Evolutionary conservation across 192 early-diverging fungal genomes (phyloP).

Genomic region (Backusella luteola): DNA sequence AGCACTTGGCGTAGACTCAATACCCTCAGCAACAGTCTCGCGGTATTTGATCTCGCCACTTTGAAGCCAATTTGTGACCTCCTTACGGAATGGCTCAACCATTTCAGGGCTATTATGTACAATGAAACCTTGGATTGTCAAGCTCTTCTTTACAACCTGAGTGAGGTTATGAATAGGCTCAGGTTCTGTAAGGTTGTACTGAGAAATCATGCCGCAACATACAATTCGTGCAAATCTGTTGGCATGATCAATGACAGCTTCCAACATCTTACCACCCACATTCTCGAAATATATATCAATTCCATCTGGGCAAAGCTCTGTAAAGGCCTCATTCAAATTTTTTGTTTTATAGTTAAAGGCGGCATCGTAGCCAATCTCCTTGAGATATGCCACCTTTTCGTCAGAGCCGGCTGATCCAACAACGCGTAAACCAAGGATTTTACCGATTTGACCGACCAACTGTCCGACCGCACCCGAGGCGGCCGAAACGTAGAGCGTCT

Average conservation of each 20-base stretch:
- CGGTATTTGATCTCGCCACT: constrained; percentile 62
- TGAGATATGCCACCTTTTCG: constrained; percentile 76
- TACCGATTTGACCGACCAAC: constrained; percentile 77
- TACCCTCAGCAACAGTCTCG: constrained; percentile 56
- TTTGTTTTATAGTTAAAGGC: constrained; percentile 94
- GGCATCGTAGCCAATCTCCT: constrained; percentile 70
- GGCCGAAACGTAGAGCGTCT: constrained; percentile 80
- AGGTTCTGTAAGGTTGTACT: constrained; percentile 54
- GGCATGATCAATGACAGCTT: constrained; percentile 61
- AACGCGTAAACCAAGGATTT: constrained; percentile 72
- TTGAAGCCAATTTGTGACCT: constrained; percentile 55
- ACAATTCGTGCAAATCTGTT: constrained; percentile 68
- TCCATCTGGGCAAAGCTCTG: constrained; percentile 67
- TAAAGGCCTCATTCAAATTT: constrained; percentile 50
- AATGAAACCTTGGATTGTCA: constrained; percentile 68
- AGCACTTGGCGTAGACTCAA: constrained; percentile 63
- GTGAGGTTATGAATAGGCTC: constrained; percentile 57
- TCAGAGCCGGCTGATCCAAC: constrained; percentile 83
- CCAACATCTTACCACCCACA: constrained; percentile 80
- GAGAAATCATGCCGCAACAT: constrained; percentile 75
- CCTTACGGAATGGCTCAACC: constrained; percentile 52
- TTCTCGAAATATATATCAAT: constrained; percentile 89
- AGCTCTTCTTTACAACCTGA: constrained; percentile 51
- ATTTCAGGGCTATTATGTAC: constrained; percentile 47
- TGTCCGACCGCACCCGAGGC: constrained; percentile 75